These are phyloP conservation scores for Oxytropis ochrocephala DNA, from an alignment of 306 rosid genomes.

Conservation along the genomic window DNA sequence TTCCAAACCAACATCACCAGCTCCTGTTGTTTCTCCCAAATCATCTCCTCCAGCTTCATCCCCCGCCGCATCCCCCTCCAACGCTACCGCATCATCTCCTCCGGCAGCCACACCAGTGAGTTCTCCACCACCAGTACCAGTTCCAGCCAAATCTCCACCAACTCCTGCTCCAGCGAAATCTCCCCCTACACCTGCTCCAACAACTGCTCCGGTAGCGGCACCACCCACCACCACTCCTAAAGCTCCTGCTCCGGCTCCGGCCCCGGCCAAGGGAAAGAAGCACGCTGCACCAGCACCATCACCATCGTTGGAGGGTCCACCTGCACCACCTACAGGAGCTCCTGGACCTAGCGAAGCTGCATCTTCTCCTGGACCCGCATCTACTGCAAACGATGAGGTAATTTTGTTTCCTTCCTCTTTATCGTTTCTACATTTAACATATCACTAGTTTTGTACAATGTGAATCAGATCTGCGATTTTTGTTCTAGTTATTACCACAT, in stretches of 20 bases:
- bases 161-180: slow-evolving; percentile 29
- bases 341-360: slow-evolving; percentile 56
- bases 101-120: background rate
- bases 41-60: slow-evolving; percentile 23
- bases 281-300: slow-evolving; percentile 54
- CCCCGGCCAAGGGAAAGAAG: slow-evolving; percentile 58
- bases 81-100: background rate
- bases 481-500: background rate
- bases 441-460: slow-evolving; percentile 9
- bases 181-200: slow-evolving; percentile 38
- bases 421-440: background rate
- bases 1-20: slow-evolving; percentile 28
- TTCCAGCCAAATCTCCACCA: slow-evolving; percentile 47
- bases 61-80: background rate
- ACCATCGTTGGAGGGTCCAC: slow-evolving; percentile 38
- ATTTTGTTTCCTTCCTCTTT: background rate
- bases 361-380: slow-evolving; percentile 44
- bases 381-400: slow-evolving; percentile 54
- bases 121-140: slow-evolving; percentile 31
- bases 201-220: slow-evolving; percentile 26
- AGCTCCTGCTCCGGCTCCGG: slow-evolving; percentile 58
- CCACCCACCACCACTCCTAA: slow-evolving; percentile 30
- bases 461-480: slow-evolving; percentile 44
- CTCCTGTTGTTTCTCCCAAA: slow-evolving; percentile 56
- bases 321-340: slow-evolving; percentile 66